phyloP scores from a whole-genome alignment of 176 grass and related monocot genomes.

The Cenchrus americanus region DNA sequence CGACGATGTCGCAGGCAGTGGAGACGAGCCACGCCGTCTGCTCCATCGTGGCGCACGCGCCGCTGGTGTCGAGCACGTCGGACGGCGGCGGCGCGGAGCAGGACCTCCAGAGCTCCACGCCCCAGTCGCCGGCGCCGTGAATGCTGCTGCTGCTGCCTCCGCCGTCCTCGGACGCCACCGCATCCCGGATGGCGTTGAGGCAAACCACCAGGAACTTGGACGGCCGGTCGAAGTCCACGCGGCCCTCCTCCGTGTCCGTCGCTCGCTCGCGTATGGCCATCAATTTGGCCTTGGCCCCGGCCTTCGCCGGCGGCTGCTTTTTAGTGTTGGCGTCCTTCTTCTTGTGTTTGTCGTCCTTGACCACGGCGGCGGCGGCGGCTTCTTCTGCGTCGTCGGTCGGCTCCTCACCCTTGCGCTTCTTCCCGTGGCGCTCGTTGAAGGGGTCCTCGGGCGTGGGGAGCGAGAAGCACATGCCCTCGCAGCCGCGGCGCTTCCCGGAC shows the following conservation, averaged over 20 bases:
- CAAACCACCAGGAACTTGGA: slow-evolving; percentile 91
- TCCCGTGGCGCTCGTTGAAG: slow-evolving; percentile 68
- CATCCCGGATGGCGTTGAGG: slow-evolving; percentile 80
- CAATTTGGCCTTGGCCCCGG: not conserved
- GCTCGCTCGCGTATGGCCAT: not conserved
- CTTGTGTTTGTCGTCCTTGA: slow-evolving; percentile 6
- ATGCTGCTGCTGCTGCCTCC: slow-evolving; percentile 10
- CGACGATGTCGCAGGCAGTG: slow-evolving; percentile 69
- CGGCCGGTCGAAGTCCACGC: slow-evolving; percentile 53
- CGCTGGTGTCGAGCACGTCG: slow-evolving; percentile 70
- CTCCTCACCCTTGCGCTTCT: slow-evolving; percentile 49
- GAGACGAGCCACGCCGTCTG: slow-evolving; percentile 88
- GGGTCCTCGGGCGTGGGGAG: slow-evolving; percentile 75
- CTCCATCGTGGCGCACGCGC: slow-evolving; percentile 50
- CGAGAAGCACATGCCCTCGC: slow-evolving; percentile 96
- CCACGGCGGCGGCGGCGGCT: not conserved
- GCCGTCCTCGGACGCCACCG: slow-evolving; percentile 20
- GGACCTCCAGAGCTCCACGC: slow-evolving; percentile 81
- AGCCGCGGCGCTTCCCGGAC: slow-evolving; percentile 73
- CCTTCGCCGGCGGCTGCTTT: slow-evolving; percentile 31
- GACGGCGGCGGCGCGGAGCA: slow-evolving; percentile 50
- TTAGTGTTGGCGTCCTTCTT: slow-evolving; percentile 29
- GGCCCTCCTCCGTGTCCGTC: not conserved
- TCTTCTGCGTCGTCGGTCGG: not conserved
- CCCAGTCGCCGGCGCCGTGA: slow-evolving; percentile 68